A percentile compares a stretch with the other conserved stretches of the same genome.
phyloP scores from a whole-genome alignment of 2,329 filamentous ascomycete genomes.

The Cladophialophora yegresii region DNA sequence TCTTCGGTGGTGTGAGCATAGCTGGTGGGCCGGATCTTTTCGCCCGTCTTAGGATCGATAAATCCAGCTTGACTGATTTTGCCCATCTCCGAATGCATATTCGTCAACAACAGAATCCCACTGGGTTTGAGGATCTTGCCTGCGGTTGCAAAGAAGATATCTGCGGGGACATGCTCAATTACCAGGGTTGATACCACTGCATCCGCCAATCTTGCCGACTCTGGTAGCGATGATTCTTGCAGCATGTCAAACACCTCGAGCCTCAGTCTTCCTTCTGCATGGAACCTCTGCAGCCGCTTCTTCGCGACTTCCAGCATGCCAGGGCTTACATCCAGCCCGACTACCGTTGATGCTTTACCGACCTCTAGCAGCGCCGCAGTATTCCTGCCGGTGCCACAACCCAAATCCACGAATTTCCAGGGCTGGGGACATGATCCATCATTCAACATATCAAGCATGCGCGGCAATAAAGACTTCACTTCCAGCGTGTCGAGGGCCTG shows the following conservation, averaged over 20 bases:
- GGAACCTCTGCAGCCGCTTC: slow-evolving; percentile 12
- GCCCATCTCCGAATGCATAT: slow-evolving; percentile 67
- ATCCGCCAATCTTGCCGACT: slow-evolving; percentile 33
- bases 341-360: slow-evolving; percentile 42
- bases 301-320: slow-evolving; percentile 61
- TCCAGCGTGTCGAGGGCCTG: slow-evolving; percentile 64
- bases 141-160: slow-evolving; percentile 59
- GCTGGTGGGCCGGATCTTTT: slow-evolving; percentile 62
- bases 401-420: slow-evolving; percentile 59
- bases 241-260: slow-evolving; percentile 49
- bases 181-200: slow-evolving; percentile 62
- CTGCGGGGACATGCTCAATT: slow-evolving; percentile 61
- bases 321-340: slow-evolving; percentile 59
- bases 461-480: slow-evolving; percentile 54
- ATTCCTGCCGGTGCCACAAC: slow-evolving; percentile 67
- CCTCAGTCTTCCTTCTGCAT: slow-evolving; percentile 21
- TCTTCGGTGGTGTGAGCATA: slow-evolving; percentile 59
- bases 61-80: slow-evolving; percentile 62
- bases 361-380: slow-evolving; percentile 50
- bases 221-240: slow-evolving; percentile 35
- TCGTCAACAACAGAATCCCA: slow-evolving; percentile 62
- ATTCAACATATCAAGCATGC: slow-evolving; percentile 46
- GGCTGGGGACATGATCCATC: slow-evolving; percentile 20
- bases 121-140: slow-evolving; percentile 48
- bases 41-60: slow-evolving; percentile 53